phyloP scores from a whole-genome alignment of 2,329 filamentous ascomycete species.

The Ophiosphaerella herpotricha region DNA sequence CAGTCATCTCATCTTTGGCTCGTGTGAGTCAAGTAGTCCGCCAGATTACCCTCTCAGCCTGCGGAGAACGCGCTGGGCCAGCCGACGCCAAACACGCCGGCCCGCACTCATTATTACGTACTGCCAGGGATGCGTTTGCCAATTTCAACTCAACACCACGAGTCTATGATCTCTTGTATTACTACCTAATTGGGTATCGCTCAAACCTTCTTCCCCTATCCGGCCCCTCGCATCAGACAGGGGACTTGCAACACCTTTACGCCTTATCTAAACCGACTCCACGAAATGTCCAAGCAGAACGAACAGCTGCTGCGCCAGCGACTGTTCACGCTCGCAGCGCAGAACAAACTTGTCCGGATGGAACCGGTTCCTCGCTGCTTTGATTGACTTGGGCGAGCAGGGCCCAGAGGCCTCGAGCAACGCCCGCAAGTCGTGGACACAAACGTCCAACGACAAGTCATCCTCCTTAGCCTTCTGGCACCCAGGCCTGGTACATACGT shows the following conservation, averaged over 20 bases:
- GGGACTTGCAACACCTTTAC: no score
- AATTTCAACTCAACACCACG: slow-evolving; percentile 1
- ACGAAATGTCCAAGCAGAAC: slow-evolving; percentile 36
- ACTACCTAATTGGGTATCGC: neutral
- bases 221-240: neutral
- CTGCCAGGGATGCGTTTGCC: slow-evolving; percentile 12
- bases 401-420: slow-evolving; percentile 31
- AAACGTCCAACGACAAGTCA: slow-evolving; percentile 23
- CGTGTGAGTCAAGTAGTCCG: slow-evolving; percentile 24
- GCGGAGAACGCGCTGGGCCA: slow-evolving; percentile 14
- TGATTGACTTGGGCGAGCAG: slow-evolving; percentile 31
- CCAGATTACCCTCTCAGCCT: slow-evolving; percentile 7
- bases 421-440: slow-evolving; percentile 31
- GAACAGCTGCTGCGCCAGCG: slow-evolving; percentile 33
- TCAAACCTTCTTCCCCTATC: neutral
- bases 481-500: slow-evolving; percentile 18
- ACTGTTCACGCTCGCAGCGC: slow-evolving; percentile 25
- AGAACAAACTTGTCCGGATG: slow-evolving; percentile 41
- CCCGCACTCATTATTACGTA: slow-evolving; percentile 23
- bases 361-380: slow-evolving; percentile 34
- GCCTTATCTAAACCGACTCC: slow-evolving; percentile 14
- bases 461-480: slow-evolving; percentile 29
- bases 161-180: neutral
- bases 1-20: slow-evolving; percentile 14
- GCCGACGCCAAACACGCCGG: slow-evolving; percentile 26